Percentiles rank a stretch among this genome's conserved stretches.
These are phyloP conservation scores for Vigna mungo DNA, from an alignment of 306 rosid species.

Conservation along the genomic window DNA sequence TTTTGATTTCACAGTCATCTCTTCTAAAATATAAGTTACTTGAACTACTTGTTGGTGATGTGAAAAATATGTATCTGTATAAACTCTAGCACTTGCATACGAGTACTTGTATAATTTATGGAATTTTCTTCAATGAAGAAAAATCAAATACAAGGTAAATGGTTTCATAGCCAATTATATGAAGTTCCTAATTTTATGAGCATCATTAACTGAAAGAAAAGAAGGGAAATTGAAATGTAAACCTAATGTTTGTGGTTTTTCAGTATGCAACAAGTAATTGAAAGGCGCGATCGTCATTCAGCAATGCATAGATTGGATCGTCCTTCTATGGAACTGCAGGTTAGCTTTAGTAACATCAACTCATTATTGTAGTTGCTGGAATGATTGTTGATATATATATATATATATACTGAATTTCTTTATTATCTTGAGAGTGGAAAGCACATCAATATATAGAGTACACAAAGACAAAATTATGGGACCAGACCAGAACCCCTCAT, in stretches of 20 bases:
- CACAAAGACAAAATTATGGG: no score
- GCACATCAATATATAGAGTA: no score
- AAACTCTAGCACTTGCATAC: not conserved
- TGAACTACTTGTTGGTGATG: not conserved
- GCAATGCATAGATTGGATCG: slow-evolving; percentile 2
- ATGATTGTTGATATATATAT: not conserved
- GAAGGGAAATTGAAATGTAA: not conserved
- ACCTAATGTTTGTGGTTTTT: slow-evolving; percentile 21
- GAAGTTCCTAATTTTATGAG: slow-evolving; percentile 28
- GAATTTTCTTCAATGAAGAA: not conserved
- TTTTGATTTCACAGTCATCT: slow-evolving; percentile 1
- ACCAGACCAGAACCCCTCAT: no score
- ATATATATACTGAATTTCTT: no score
- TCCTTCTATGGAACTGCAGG: slow-evolving; percentile 41
- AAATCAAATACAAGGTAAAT: not conserved
- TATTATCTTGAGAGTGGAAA: no score
- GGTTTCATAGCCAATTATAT: not conserved
- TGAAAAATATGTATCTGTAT: not conserved
- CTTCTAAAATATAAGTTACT: not conserved
- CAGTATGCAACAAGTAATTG: slow-evolving; percentile 48
- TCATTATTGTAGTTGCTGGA: not conserved
- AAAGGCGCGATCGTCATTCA: slow-evolving; percentile 44
- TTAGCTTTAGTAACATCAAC: not conserved
- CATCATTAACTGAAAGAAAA: not conserved
- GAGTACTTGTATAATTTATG: not conserved